phyloP scores from a whole-genome alignment of 1,284 basidiomycete genomes.

The Taiwanofungus camphoratus region DNA sequence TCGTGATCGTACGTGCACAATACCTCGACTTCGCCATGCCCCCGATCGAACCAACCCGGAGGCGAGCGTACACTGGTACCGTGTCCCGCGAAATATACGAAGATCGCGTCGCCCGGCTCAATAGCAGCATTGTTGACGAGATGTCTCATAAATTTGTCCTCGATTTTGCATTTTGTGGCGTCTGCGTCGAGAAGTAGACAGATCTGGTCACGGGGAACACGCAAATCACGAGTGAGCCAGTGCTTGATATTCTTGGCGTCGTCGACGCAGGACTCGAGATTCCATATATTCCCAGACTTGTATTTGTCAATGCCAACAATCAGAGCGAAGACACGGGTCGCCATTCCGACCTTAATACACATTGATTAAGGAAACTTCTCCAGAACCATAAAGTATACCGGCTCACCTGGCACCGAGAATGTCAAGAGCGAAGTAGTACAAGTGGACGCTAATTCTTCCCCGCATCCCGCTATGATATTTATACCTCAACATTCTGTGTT shows the following conservation, averaged over 20 bases:
- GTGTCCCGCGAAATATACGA: constrained; percentile 67
- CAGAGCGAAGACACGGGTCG: constrained; percentile 51
- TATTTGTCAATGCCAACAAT: constrained; percentile 62
- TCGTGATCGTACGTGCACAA: constrained; percentile 62
- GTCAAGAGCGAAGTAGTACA: not conserved
- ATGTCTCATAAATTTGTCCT: constrained; percentile 51
- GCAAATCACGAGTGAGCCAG: constrained; percentile 50
- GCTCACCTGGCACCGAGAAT: too few relatives aligned
- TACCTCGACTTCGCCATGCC: constrained; percentile 43
- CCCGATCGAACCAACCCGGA: constrained; percentile 45
- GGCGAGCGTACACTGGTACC: constrained; percentile 52
- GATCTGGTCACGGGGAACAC: constrained; percentile 54
- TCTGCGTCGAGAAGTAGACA: constrained; percentile 47
- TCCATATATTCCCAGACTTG: constrained; percentile 57
- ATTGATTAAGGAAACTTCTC: too few relatives aligned
- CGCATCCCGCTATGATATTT: not conserved
- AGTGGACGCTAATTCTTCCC: not conserved
- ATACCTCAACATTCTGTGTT: not conserved
- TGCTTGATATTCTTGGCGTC: constrained; percentile 50
- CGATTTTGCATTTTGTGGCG: constrained; percentile 55
- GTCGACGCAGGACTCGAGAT: constrained; percentile 54
- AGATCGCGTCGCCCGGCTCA: constrained; percentile 51
- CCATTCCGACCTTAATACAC: constrained; percentile 35
- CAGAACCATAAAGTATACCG: too few relatives aligned
- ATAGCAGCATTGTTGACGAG: constrained; percentile 55